Conservation (phyloP, 495 filamentous ascomycete species). For the Chlorociboria aeruginascens region DNA sequence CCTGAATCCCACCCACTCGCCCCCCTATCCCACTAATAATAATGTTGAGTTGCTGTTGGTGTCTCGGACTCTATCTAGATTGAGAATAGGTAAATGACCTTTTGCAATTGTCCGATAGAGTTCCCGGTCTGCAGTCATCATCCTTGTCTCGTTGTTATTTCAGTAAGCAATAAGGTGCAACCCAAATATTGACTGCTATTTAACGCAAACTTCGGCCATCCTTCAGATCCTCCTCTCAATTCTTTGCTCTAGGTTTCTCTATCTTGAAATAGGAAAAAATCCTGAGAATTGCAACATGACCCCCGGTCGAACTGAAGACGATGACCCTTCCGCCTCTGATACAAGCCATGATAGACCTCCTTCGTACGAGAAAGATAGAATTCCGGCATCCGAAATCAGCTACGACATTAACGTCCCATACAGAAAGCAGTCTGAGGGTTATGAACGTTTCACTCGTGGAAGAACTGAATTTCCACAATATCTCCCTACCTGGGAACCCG, state of each 20-base stretch:
- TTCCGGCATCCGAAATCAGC: conserved; percentile 1
- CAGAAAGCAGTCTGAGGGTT: conserved; percentile 3
- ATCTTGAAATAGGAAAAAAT: not conserved
- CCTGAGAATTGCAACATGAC: conserved; percentile 1
- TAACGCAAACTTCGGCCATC: no score
- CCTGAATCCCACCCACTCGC: no score
- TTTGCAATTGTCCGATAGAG: no score
- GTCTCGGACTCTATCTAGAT: no score
- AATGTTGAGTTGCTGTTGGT: no score
- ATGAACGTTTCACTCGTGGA: conserved; percentile 5
- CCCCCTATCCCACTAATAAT: no score
- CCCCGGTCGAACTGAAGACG: conserved; percentile 9
- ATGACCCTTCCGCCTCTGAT: conserved; percentile 4
- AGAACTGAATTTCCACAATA: conserved; percentile 24
- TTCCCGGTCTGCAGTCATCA: no score
- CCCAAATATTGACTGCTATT: no score
- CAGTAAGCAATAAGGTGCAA: not conserved
- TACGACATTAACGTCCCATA: conserved; percentile 16
- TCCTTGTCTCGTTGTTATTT: not conserved
- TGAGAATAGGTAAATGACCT: no score
- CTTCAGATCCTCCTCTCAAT: no score
- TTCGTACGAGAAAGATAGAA: conserved; percentile 5
- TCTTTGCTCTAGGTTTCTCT: no score
- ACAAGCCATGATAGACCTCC: conserved; percentile 10
- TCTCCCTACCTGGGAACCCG: conserved; percentile 24